phyloP scores from a whole-genome alignment of 1,284 basidiomycete species.

The Heimioporus retisporus region DNA sequence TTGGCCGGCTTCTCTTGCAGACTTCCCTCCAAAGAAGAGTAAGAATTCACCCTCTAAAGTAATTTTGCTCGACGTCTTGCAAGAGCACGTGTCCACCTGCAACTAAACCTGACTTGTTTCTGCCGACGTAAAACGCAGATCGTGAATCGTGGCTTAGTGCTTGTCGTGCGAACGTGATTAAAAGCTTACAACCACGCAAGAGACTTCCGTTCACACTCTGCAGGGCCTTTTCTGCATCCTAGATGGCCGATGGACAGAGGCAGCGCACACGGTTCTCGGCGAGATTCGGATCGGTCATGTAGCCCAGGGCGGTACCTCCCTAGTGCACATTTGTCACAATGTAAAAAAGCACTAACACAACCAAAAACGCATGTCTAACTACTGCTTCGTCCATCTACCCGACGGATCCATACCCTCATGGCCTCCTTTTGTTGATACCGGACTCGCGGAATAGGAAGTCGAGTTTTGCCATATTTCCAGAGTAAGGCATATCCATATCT shows the following conservation, averaged over 20 bases:
- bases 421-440: conserved; percentile 90
- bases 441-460: conserved; percentile 97
- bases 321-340: too few relatives aligned
- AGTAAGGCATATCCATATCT: too few relatives aligned
- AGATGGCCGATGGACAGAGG: conserved; percentile 27
- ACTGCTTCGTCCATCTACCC: conserved; percentile 87
- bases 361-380: conserved; percentile 52
- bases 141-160: conserved; percentile 64
- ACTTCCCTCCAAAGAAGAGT: conserved; percentile 27
- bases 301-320: neutral
- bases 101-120: conserved; percentile 23
- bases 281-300: conserved; percentile 34
- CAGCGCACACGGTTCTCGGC: conserved; percentile 26
- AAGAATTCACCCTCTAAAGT: conserved; percentile 76
- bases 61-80: conserved; percentile 89
- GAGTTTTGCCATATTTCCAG: too few relatives aligned
- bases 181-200: conserved; percentile 87
- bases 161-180: conserved; percentile 92
- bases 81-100: conserved; percentile 21
- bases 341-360: neutral
- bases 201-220: conserved; percentile 82
- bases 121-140: conserved; percentile 37
- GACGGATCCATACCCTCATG: conserved; percentile 95
- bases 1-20: too few relatives aligned
- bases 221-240: conserved; percentile 92